Conservation (phyloP, 257 asterid genomes). For the Solanum lycopersicoides region DNA sequence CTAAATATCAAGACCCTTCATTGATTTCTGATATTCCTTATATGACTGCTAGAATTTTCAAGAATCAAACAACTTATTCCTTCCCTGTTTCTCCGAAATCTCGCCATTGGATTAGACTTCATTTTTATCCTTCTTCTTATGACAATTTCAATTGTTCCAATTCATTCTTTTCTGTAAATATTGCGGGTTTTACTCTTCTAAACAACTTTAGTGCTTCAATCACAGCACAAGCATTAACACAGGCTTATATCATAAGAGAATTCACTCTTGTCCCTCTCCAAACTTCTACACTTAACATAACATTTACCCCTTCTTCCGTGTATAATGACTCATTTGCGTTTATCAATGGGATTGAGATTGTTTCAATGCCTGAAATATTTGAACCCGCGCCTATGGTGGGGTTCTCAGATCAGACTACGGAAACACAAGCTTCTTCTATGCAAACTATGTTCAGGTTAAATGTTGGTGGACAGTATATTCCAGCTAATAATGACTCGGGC, state of each 20-base stretch:
- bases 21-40: constrained; percentile 57
- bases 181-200: constrained; percentile 37
- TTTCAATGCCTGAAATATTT: constrained; percentile 53
- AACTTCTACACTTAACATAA: constrained; percentile 32
- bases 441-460: constrained; percentile 63
- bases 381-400: constrained; percentile 32
- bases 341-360: constrained; percentile 63
- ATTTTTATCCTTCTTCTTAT: constrained; percentile 60
- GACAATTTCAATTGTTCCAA: constrained; percentile 11
- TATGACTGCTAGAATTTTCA: constrained; percentile 61
- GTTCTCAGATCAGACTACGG: constrained; percentile 12
- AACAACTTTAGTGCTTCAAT: constrained; percentile 55
- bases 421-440: constrained; percentile 11
- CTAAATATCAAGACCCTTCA: constrained; percentile 56
- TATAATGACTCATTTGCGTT: constrained; percentile 39
- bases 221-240: constrained; percentile 45
- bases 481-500: constrained; percentile 31
- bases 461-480: constrained; percentile 53
- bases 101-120: constrained; percentile 64
- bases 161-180: constrained; percentile 36
- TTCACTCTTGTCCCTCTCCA: constrained; percentile 13
- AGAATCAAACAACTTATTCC: constrained; percentile 27
- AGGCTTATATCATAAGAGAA: constrained; percentile 50
- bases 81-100: constrained; percentile 23
- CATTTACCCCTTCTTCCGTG: constrained; percentile 34